Evolutionary conservation across 1,284 basidiomycete genomes (phyloP).

Genomic region (Ceratorhiza oryzae-sativae): DNA sequence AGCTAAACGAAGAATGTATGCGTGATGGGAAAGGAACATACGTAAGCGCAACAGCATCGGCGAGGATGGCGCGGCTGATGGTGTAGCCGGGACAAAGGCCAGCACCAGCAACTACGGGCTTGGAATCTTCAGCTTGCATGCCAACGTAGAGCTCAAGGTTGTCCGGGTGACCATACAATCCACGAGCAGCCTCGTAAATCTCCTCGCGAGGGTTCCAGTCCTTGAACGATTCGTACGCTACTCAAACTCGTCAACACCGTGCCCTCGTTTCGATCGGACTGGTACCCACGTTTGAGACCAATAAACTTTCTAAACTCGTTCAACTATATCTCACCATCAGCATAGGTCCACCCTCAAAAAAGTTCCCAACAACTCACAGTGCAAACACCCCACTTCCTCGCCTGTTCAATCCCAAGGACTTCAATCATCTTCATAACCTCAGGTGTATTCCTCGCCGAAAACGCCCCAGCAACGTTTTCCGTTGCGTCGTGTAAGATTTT

Average conservation of each 20-base stretch:
- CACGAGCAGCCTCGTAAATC: constrained; percentile 68
- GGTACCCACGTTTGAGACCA: constrained; percentile 56
- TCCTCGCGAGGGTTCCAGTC: constrained; percentile 75
- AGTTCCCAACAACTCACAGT: constrained; percentile 57
- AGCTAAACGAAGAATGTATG: background rate
- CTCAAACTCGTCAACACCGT: background rate
- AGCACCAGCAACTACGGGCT: constrained; percentile 72
- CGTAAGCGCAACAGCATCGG: constrained; percentile 79
- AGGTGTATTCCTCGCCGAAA: constrained; percentile 77
- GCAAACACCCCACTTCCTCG: constrained; percentile 75
- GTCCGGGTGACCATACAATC: constrained; percentile 76
- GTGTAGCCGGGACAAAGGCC: constrained; percentile 89
- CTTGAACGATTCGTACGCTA: constrained; percentile 67
- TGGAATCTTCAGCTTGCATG: constrained; percentile 79
- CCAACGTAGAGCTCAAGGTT: constrained; percentile 73
- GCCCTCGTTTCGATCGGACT: background rate
- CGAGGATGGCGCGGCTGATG: constrained; percentile 82
- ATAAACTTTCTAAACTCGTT: constrained; percentile 72
- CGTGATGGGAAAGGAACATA: constrained; percentile 47
- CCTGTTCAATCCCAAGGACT: constrained; percentile 73
- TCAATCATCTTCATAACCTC: constrained; percentile 73
- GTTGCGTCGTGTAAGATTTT: constrained; percentile 71
- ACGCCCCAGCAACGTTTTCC: constrained; percentile 70
- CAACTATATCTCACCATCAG: constrained; percentile 49
- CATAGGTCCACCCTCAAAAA: background rate